Conservation (phyloP, 2,329 filamentous ascomycete genomes). For the Hypoxylon sp. region DNA sequence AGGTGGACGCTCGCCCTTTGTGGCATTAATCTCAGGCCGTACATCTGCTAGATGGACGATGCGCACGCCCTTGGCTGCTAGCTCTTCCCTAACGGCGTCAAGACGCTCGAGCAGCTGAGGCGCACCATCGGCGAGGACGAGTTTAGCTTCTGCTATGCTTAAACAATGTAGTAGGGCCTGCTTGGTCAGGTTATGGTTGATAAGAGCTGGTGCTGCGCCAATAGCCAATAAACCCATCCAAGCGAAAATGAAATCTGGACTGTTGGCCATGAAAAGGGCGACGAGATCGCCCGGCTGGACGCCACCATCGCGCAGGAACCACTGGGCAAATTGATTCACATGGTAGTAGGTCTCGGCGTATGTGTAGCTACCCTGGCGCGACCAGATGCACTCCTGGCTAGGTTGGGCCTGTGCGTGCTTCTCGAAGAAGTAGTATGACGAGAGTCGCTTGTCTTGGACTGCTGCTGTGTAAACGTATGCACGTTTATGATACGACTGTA, state of each 20-base stretch:
- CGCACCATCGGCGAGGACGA: conserved; percentile 73
- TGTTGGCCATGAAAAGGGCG: conserved; percentile 77
- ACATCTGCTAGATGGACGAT: conserved; percentile 67
- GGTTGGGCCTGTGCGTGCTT: conserved; percentile 66
- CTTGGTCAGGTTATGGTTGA: conserved; percentile 78
- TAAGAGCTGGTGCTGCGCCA: conserved; percentile 77
- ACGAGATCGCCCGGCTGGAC: conserved; percentile 73
- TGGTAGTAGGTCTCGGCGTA: conserved; percentile 70
- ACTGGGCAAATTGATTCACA: conserved; percentile 73
- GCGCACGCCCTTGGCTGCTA: conserved; percentile 66
- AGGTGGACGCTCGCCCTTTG: conserved; percentile 65
- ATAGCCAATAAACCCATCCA: conserved; percentile 76
- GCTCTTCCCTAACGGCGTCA: conserved; percentile 68
- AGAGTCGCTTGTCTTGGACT: conserved; percentile 68
- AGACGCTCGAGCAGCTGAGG: conserved; percentile 69
- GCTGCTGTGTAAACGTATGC: conserved; percentile 16
- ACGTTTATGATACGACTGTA: not conserved
- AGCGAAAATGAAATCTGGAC: conserved; percentile 75
- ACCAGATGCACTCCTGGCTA: conserved; percentile 76
- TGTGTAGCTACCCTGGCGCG: conserved; percentile 71
- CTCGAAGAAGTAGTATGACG: conserved; percentile 77
- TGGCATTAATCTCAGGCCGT: conserved; percentile 60
- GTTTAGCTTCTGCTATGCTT: conserved; percentile 67
- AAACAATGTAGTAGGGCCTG: conserved; percentile 77
- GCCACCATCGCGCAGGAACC: conserved; percentile 71